These are phyloP conservation scores for Ceratocystis diversiconidia DNA, from an alignment of 2,329 filamentous ascomycete species.

Conservation along the genomic window DNA sequence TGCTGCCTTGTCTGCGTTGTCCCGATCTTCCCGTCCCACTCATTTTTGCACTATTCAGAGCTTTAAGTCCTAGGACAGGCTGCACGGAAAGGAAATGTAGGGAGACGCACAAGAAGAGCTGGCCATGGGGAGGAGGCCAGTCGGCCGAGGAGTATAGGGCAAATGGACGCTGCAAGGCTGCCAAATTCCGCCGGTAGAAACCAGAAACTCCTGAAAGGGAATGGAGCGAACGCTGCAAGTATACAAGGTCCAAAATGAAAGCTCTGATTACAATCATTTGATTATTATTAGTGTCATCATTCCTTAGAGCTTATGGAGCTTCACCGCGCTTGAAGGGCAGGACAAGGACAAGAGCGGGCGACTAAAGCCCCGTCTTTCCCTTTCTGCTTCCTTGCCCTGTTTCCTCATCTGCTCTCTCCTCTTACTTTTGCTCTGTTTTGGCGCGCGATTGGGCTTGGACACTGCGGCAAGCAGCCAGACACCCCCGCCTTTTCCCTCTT, in stretches of 20 bases:
- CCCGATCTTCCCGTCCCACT: too few relatives aligned
- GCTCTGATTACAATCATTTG: neutral
- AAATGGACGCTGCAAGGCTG: neutral
- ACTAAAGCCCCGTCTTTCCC: neutral
- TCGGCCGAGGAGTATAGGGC: too few relatives aligned
- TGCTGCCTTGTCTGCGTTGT: too few relatives aligned
- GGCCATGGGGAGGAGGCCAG: too few relatives aligned
- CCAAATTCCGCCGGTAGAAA: neutral
- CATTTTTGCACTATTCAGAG: too few relatives aligned
- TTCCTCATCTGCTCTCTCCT: neutral
- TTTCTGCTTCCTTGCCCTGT: neutral
- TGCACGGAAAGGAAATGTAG: too few relatives aligned
- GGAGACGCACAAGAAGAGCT: too few relatives aligned
- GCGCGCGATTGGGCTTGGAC: neutral
- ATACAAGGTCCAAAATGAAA: neutral
- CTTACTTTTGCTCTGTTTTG: neutral
- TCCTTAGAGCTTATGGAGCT: neutral
- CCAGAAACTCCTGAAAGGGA: neutral
- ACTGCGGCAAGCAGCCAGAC: neutral
- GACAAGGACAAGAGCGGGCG: neutral
- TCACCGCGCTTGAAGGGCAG: neutral
- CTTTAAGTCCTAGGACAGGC: too few relatives aligned
- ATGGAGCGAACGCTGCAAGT: neutral
- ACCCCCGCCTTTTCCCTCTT: neutral
- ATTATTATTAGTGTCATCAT: neutral